These are phyloP conservation scores for Vitis hybrid DNA, from an alignment of 177 flowering plant genomes.

Conservation along the genomic window DNA sequence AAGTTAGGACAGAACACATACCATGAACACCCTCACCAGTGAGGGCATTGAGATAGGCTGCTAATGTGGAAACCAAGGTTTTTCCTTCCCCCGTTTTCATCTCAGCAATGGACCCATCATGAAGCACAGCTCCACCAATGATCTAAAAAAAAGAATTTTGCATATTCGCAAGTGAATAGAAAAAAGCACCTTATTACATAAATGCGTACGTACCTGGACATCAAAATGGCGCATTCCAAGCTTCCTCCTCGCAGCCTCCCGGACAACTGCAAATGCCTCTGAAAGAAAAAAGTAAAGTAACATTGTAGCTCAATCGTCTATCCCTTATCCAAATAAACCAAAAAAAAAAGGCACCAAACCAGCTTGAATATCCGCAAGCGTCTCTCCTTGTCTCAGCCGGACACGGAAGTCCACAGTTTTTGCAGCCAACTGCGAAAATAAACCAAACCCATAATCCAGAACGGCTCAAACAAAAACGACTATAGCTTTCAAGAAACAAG, in stretches of 20 bases:
- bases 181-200: not conserved
- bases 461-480: not conserved
- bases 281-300: slow-evolving; percentile 4
- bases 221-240: slow-evolving; percentile 99
- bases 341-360: slow-evolving; percentile 34
- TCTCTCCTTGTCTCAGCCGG: slow-evolving; percentile 71
- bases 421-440: slow-evolving; percentile 47
- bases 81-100: slow-evolving; percentile 99
- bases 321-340: not conserved
- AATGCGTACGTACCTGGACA: slow-evolving; percentile 69
- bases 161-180: not conserved
- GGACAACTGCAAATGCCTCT: slow-evolving; percentile 99
- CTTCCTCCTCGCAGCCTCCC: slow-evolving; percentile 94
- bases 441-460: not conserved
- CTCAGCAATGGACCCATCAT: slow-evolving; percentile 97
- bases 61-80: slow-evolving; percentile 92
- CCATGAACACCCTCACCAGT: slow-evolving; percentile 94
- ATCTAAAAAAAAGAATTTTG: slow-evolving; percentile 40
- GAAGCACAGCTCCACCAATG: slow-evolving; percentile 97
- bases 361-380: slow-evolving; percentile 88
- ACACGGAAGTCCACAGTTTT: slow-evolving; percentile 78
- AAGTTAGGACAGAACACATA: slow-evolving; percentile 22
- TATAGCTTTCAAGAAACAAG: not conserved
- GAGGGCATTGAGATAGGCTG: slow-evolving; percentile 97
- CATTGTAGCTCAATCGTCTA: not conserved